A percentile compares a stretch with the other conserved stretches of the same genome.
Evolutionary conservation across 768 basidiomycete species (phyloP).

Genomic region (Termitomyces sp.): DNA sequence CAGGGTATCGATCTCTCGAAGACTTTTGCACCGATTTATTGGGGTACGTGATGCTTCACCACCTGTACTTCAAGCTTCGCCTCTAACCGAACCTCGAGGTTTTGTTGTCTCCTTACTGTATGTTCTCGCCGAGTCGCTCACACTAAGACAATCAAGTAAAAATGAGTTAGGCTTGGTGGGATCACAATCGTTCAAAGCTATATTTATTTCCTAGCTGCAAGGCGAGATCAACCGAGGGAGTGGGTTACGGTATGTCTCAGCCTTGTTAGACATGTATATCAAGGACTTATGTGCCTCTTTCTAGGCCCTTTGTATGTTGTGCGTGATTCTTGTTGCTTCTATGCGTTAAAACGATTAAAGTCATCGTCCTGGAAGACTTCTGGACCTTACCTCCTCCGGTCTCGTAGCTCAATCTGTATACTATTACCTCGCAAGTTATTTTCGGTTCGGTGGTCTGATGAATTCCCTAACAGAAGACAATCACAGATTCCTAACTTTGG

Average conservation of each 20-base stretch:
- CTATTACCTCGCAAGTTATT: constrained; percentile 34
- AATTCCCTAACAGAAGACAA: neutral
- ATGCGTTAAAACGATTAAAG: neutral
- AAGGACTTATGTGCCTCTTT: neutral
- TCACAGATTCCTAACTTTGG: constrained; percentile 42
- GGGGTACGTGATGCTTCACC: constrained; percentile 19
- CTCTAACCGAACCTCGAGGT: constrained; percentile 13
- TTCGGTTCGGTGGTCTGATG: neutral
- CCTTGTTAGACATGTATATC: neutral
- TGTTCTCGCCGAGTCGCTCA: neutral
- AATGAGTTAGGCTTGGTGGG: constrained; percentile 29
- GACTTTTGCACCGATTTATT: constrained; percentile 29
- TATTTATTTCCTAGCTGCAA: constrained; percentile 31
- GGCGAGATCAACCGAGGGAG: constrained; percentile 14
- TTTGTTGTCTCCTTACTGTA: constrained; percentile 29
- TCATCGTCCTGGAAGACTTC: constrained; percentile 21
- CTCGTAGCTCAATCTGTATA: constrained; percentile 42
- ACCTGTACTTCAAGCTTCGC: neutral
- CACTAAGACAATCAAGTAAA: neutral
- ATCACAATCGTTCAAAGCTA: constrained; percentile 39
- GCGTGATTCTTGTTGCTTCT: neutral
- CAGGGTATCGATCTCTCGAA: constrained; percentile 19
- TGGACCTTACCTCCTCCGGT: constrained; percentile 36
- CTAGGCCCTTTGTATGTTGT: constrained; percentile 29
- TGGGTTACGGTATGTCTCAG: constrained; percentile 24